Base-by-base conservation (phyloP, 106 monocot species). In the Acorus gramineus region DNA sequence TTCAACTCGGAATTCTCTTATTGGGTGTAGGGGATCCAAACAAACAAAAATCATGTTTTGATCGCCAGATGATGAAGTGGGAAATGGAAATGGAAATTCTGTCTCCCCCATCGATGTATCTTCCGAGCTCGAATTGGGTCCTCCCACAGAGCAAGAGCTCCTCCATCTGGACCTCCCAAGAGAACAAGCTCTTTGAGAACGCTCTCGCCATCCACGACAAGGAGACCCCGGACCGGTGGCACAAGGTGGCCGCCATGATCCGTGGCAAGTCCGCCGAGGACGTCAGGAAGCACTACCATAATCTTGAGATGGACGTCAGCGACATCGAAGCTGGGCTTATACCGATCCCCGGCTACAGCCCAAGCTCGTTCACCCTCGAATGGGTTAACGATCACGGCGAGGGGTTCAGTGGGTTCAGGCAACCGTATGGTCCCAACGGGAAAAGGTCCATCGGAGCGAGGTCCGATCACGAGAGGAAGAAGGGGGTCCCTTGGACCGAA, bases 401-500 rank as follows among this genome's bases (percentile, higher is more conserved):
- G 28, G 28, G 28, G 28, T 50, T 64, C 5, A 13, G 58, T 3
- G 68, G 57, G 45, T 10, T 55, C 11, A 54, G 45, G 66, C 53
- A 44, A 9, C 6, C 66, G 28, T 66, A 10, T 44, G 53, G 52
- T 11, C 50, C 3, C 46, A 28, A 44, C 42, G 62, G 53, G 6
- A 63, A 48, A 51, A 59, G 59, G 57, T 10, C 59, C 42, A 62
- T 54, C 0, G 54, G 4, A 4, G 14, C 53, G 44, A 5, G 44
- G 10, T 65, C 48, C 0, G 65, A 73, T 57, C 73, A 73, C 4
- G 65, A 73, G 65, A 63, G 73, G 44, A 73, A 73, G 73, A 73
- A 73, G 65, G 73, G 65, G 14, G 65, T 73, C 8, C 73, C 73
- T 4, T 73, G 73, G 73, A 73, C 73, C 3, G 73, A 73, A 44